Evolutionary conservation across 192 early-diverging fungal species (phyloP).

Genomic region (Coemansia sp.): DNA sequence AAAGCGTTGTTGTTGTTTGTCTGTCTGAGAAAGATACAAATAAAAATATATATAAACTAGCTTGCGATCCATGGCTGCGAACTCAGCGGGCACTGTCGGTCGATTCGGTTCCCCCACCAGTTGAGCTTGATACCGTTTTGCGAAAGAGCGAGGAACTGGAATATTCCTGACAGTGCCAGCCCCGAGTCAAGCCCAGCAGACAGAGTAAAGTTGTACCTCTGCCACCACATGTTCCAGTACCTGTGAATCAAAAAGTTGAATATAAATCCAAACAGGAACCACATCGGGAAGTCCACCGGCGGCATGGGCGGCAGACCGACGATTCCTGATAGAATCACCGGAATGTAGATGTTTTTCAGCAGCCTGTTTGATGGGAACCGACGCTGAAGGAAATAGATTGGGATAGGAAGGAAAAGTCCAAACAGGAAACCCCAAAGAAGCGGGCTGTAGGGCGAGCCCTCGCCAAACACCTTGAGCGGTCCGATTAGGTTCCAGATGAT

Average conservation of each 20-base stretch:
- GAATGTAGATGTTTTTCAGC: slow-evolving; percentile 70
- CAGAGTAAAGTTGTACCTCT: slow-evolving; percentile 59
- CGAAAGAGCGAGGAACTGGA: slow-evolving; percentile 53
- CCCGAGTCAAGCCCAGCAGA: slow-evolving; percentile 64
- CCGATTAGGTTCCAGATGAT: slow-evolving; percentile 82
- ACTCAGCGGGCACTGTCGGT: slow-evolving; percentile 48
- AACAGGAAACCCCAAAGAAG: slow-evolving; percentile 62
- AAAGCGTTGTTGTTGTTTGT: neutral
- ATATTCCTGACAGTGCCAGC: slow-evolving; percentile 51
- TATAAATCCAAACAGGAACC: slow-evolving; percentile 63
- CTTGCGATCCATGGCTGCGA: slow-evolving; percentile 38
- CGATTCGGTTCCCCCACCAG: slow-evolving; percentile 59
- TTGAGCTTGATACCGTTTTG: slow-evolving; percentile 47
- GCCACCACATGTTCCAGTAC: slow-evolving; percentile 67
- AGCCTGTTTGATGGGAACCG: slow-evolving; percentile 66
- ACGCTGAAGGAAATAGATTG: slow-evolving; percentile 65
- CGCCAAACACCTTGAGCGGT: slow-evolving; percentile 67
- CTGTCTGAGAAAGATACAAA: neutral
- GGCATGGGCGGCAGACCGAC: slow-evolving; percentile 65
- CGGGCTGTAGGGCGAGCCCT: slow-evolving; percentile 62
- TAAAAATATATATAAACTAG: slow-evolving; percentile 1
- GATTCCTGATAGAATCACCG: slow-evolving; percentile 67
- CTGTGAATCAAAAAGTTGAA: slow-evolving; percentile 74
- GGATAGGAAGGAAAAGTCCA: slow-evolving; percentile 72
- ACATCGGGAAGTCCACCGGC: slow-evolving; percentile 55